Percentiles rank a stretch among this genome's conserved stretches.
Evolutionary conservation across 352 stramenopile species (phyloP).

Genomic region (Phytophthora tubulina): DNA sequence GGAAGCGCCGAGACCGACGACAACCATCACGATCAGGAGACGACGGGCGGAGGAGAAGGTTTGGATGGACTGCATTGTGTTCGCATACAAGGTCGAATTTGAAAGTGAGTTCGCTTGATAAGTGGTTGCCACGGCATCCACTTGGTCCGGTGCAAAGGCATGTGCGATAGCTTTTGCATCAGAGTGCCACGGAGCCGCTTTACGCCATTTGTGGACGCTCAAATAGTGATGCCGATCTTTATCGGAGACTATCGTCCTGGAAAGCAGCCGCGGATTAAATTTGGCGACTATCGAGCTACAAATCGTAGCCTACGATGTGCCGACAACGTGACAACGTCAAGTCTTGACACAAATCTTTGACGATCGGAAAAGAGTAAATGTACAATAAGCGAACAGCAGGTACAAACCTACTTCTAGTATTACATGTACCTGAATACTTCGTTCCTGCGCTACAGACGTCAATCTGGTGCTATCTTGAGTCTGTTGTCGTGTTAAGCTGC

Average conservation of each 20-base stretch:
- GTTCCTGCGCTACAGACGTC: background rate
- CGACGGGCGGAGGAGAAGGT: background rate
- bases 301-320: too few species aligned
- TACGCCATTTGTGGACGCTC: too few species aligned
- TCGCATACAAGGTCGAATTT: background rate
- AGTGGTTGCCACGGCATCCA: background rate
- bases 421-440: background rate
- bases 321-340: background rate
- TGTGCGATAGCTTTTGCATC: background rate
- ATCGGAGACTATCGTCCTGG: background rate
- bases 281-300: background rate
- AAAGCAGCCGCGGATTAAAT: background rate
- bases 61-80: background rate
- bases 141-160: background rate
- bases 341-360: background rate
- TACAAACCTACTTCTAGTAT: background rate
- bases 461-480: background rate
- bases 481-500: too few species aligned
- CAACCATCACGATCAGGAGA: background rate
- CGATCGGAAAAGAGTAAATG: slow-evolving; percentile 1
- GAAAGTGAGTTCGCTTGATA: background rate
- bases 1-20: background rate
- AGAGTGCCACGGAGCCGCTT: background rate
- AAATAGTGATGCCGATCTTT: background rate
- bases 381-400: background rate